Percentiles rank a stretch among this genome's conserved stretches.
phyloP scores from a whole-genome alignment of 352 stramenopile species.

The Globisporangium barbulae region DNA sequence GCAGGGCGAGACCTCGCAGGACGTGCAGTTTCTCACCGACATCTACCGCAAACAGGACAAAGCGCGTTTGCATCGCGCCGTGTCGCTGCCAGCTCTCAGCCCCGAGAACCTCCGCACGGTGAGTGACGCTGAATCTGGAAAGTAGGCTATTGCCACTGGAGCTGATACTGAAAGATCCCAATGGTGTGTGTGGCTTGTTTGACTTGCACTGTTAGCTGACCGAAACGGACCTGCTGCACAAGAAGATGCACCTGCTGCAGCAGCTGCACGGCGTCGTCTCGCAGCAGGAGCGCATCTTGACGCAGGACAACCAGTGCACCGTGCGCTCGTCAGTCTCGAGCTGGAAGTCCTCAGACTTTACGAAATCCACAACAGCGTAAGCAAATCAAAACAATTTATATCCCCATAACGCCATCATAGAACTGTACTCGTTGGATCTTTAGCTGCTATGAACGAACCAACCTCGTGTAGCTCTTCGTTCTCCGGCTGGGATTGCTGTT shows the following conservation, averaged over 20 bases:
- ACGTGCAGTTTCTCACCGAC: conserved; percentile 47
- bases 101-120: conserved; percentile 32
- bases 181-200: neutral
- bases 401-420: neutral
- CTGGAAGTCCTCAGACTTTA: conserved; percentile 47
- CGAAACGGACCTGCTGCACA: conserved; percentile 47
- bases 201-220: conserved; percentile 29
- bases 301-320: conserved; percentile 62
- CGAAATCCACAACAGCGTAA: neutral
- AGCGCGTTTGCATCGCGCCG: conserved; percentile 24
- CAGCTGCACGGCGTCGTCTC: conserved; percentile 55
- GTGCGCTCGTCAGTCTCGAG: conserved; percentile 70
- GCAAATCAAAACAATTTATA: neutral
- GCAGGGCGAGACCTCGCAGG: conserved; percentile 36
- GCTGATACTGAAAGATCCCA: neutral
- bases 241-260: conserved; percentile 47
- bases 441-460: neutral
- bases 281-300: conserved; percentile 38
- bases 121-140: conserved; percentile 11
- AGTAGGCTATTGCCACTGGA: neutral
- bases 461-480: neutral
- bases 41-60: conserved; percentile 45
- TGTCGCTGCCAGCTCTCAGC: conserved; percentile 18
- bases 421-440: neutral
- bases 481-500: neutral